Conservation (phyloP, 345 rosid species). For the Pelargonium nanum region DNA sequence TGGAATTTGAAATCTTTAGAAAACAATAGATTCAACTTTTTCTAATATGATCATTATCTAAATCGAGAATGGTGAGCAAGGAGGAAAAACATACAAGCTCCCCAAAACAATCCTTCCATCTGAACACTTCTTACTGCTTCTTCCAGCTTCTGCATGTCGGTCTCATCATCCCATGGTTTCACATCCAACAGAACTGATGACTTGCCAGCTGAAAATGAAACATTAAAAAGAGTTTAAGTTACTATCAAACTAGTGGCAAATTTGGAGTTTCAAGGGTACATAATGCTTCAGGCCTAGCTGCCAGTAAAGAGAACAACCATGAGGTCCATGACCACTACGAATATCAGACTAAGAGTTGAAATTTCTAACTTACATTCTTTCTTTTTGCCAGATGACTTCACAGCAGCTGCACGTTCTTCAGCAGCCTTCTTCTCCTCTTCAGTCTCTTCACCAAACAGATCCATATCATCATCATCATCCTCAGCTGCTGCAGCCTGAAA, state of each 20-base stretch:
- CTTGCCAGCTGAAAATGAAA: conserved; percentile 14
- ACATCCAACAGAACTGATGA: conserved; percentile 18
- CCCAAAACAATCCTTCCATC: conserved; percentile 22
- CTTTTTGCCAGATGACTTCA: conserved; percentile 16
- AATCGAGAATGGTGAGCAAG: background rate
- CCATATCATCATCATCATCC: conserved; percentile 13
- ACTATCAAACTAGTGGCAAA: too few relatives aligned
- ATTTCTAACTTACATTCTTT: conserved; percentile 16
- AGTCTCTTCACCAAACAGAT: conserved; percentile 22
- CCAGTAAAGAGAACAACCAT: too few relatives aligned
- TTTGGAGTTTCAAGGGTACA: too few relatives aligned
- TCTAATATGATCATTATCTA: background rate
- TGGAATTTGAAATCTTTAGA: too few relatives aligned
- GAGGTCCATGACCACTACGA: background rate
- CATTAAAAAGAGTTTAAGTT: background rate
- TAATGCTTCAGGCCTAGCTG: too few relatives aligned
- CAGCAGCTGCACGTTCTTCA: conserved; percentile 19
- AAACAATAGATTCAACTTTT: too few relatives aligned
- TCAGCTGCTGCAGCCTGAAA: conserved; percentile 19
- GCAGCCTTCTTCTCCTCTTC: conserved; percentile 22
- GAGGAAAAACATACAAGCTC: conserved; percentile 15
- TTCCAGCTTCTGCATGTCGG: conserved; percentile 23
- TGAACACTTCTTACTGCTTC: conserved; percentile 17
- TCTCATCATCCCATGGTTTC: conserved; percentile 25
- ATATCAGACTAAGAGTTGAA: background rate